Evolutionary conservation across 805 yeast species (phyloP).

Genomic region (Saccharomycopsis malanga): DNA sequence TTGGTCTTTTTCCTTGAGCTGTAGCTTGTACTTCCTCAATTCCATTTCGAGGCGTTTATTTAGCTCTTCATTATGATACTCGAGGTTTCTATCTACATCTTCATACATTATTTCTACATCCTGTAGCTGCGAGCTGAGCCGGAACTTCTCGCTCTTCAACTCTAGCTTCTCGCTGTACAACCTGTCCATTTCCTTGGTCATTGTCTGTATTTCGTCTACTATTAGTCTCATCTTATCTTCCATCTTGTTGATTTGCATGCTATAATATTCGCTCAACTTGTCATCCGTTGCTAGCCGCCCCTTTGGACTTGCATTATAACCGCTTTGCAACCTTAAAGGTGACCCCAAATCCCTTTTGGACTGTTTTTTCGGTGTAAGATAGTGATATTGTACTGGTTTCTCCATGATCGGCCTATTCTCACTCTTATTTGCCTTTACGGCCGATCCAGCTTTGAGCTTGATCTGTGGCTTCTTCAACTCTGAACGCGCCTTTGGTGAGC

Average conservation of each 20-base stretch:
- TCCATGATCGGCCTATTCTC: neutral
- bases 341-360: constrained; percentile 8
- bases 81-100: neutral
- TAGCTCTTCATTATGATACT: neutral
- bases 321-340: constrained; percentile 6
- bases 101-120: neutral
- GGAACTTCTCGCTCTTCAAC: constrained; percentile 1
- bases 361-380: constrained; percentile 2
- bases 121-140: neutral
- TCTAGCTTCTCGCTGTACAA: constrained; percentile 8
- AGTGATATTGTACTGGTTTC: neutral
- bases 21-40: neutral
- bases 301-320: neutral
- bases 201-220: constrained; percentile 1
- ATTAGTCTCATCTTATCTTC: constrained; percentile 1
- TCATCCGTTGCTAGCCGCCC: neutral
- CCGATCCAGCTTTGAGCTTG: neutral
- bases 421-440: neutral
- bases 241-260: constrained; percentile 1
- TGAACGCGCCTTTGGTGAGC: constrained; percentile 1
- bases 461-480: constrained; percentile 8
- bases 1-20: neutral
- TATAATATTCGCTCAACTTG: constrained; percentile 5
- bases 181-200: constrained; percentile 3
- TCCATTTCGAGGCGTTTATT: constrained; percentile 8